Evolutionary conservation across 257 asterid genomes (phyloP), one percentile per base, ranked within the genome.

Genomic region (Gentiana macrophylla): DNA sequence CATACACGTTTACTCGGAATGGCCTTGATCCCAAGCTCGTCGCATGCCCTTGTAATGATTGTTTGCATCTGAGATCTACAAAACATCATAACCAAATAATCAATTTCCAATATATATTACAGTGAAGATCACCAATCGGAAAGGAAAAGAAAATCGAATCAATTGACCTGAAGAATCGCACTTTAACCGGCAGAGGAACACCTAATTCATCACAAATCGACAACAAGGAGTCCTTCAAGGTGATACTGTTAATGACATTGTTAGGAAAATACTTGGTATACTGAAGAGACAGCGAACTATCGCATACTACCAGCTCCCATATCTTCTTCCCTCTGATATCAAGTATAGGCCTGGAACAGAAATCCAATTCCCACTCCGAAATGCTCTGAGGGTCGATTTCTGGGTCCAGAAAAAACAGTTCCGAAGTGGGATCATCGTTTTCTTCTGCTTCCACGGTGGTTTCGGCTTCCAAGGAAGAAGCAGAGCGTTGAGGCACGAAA

Each of bases 41-140:
- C 77, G 69, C 98, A 87, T 63, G 98, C 96, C 63, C 87, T 82
- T 24, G 88, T 76, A 32, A 91, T 84, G 67, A 91, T 91, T 7
- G 98, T 91, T 89, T 87, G 96, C 98, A 91, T 91, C 61, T 91
- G 98, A 56, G 98, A 91, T 86, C 98, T 91, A 69, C 49, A 66
- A 37, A 63, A 10, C 55, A 66, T 69, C 59, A 49, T 52, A 58
- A 4, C 6, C 12, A 69, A 48, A 70, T 15, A 34, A 24, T 13
- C 67, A 64, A 59, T 34, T 33, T 55, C 6, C 37, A 50, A 7
- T 66, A 1, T 35, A 43, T 37, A n/a, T 38, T 53, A 50, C 35
- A 47, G 59, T 24, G 65, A 10, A 24, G 35, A 5, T 33, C 45
- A n/a, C 13, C 4, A 8, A 34, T 24, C 24, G 24, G 24, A 56